Evolutionary conservation across 108 stramenopile genomes (phyloP).

Genomic region (Mediolabrus comicus): DNA sequence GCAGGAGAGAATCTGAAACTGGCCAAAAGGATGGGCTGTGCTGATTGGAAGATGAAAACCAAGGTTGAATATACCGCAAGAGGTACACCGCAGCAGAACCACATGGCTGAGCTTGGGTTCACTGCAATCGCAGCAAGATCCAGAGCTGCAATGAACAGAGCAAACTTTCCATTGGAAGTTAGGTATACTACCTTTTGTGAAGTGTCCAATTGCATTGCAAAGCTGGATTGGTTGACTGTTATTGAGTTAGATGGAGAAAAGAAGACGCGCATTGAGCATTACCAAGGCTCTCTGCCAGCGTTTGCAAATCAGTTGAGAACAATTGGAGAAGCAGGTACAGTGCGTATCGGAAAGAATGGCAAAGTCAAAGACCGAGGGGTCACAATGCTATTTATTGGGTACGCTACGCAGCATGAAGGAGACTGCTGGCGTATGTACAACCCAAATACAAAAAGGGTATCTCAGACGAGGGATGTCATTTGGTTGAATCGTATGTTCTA

Average conservation of each 20-base stretch:
- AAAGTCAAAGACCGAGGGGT: conserved; percentile 17
- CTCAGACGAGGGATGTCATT: conserved; percentile 12
- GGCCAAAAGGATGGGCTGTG: too few relatives aligned
- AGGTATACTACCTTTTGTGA: neutral
- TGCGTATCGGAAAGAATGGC: too few relatives aligned
- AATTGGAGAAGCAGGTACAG: too few relatives aligned
- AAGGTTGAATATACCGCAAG: too few relatives aligned
- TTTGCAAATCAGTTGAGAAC: conserved; percentile 1
- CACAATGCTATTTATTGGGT: conserved; percentile 30
- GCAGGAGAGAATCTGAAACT: too few relatives aligned
- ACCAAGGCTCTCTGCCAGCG: neutral
- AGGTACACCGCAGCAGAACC: too few relatives aligned
- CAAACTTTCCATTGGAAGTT: conserved; percentile 23
- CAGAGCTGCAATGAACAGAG: neutral
- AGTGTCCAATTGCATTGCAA: too few relatives aligned
- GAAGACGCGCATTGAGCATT: neutral
- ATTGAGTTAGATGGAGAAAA: neutral
- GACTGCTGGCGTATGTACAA: conserved; percentile 29
- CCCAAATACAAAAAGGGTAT: conserved; percentile 13
- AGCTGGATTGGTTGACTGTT: neutral
- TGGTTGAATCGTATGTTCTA: conserved; percentile 38
- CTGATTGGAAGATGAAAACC: too few relatives aligned
- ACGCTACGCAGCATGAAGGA: conserved; percentile 2
- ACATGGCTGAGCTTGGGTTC: too few relatives aligned
- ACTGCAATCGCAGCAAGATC: conserved; percentile 14